Base-by-base conservation (phyloP, 192 early-diverging fungal genomes). In the Mortierella hygrophila region DNA sequence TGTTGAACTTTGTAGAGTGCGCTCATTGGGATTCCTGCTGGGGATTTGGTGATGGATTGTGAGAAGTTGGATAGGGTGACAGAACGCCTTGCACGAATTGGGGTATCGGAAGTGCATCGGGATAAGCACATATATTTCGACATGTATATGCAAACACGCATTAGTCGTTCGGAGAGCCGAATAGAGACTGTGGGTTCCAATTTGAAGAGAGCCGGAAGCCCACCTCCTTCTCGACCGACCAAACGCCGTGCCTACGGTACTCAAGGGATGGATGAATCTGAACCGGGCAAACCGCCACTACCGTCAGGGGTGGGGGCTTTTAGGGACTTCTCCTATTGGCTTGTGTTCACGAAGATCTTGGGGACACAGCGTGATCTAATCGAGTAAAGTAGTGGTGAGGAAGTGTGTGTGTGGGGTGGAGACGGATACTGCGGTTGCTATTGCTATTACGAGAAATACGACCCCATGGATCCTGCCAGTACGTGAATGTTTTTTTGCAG, bases 81-180 rank as follows among this genome's bases (percentile, higher is more conserved):
- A 16, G n/a, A 40, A 1, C 68, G 68, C 13, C 69, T 85, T 7
- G 68, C 40, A 3, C 77, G 40, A n/a, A 79, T 85, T 54, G 82
- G 82, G n/a, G 73, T 44, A 18, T 57, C 42, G 47, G 70, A 55
- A 2, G 26, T 21, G 21, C 40, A 54, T 70, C 70, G 65, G 60
- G 72, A 38, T 20, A 9, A 42, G 10, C 20, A 3, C 0, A 37
- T 60, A 20, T 80, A 40, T 35, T 69, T 80, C 32, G 72, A 81
- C 47, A 47, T 65, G 49, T 75, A 47, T 74, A 8, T 74, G 29
- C 72, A 42, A 18, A 3, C 20, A 32, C 21, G 21, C 32, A 70
- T 41, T n/a, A 16, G 1, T 7, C 40, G 38, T 46, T 46, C 13
- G 11, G 40, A 70, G 32, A n/a, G 16, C 38, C 16, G 35, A 18